These are phyloP conservation scores for Rutidosis leptorrhynchoides DNA, from an alignment of 129 eudicot species.

Conservation along the genomic window DNA sequence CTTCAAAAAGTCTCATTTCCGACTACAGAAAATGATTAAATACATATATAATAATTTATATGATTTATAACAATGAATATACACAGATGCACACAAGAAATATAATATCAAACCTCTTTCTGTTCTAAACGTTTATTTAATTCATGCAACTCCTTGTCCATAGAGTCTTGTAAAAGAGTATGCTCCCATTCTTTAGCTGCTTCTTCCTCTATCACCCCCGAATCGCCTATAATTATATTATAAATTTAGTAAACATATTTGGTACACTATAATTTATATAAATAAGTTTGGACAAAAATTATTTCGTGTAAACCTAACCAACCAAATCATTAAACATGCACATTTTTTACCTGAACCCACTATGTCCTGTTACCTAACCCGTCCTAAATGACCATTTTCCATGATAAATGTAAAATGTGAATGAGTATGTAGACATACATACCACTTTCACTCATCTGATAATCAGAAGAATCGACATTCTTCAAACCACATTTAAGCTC, in stretches of 20 bases:
- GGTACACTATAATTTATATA: neutral
- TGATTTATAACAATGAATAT: neutral
- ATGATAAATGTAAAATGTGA: neutral
- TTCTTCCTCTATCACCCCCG: constrained; percentile 87
- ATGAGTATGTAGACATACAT: constrained; percentile 34
- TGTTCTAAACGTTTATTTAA: constrained; percentile 79
- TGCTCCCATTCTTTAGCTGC: constrained; percentile 94
- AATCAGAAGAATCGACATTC: constrained; percentile 80
- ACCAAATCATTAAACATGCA: neutral
- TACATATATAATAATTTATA: constrained; percentile 1
- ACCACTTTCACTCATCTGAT: constrained; percentile 85
- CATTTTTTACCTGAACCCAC: neutral
- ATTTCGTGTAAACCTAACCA: neutral
- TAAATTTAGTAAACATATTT: neutral
- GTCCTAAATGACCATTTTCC: neutral
- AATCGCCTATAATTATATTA: constrained; percentile 57
- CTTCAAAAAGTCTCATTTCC: constrained; percentile 91
- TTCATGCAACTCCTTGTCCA: constrained; percentile 91
- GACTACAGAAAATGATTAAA: constrained; percentile 47
- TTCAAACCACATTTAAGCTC: constrained; percentile 81
- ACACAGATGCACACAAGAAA: neutral
- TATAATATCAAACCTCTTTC: constrained; percentile 59
- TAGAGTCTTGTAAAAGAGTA: constrained; percentile 75
- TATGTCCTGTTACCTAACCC: neutral
- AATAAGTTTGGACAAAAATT: neutral